Conservation (phyloP, 306 rosid species). For the Cicer cuneatum region DNA sequence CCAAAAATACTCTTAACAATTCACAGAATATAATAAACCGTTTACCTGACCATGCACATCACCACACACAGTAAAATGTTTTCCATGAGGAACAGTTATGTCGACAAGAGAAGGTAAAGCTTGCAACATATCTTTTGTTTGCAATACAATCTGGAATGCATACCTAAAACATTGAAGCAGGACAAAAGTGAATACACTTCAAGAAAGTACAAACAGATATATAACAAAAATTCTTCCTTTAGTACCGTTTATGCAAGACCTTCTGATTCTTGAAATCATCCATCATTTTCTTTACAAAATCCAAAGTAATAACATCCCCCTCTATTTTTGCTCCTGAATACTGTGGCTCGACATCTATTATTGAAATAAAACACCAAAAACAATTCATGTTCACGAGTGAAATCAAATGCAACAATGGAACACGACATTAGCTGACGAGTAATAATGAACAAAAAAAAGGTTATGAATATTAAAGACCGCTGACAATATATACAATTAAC, state of each 20-base stretch:
- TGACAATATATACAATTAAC: conserved; percentile 27
- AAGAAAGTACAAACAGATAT: conserved; percentile 28
- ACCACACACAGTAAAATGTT: conserved; percentile 93
- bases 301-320: conserved; percentile 86
- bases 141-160: conserved; percentile 95
- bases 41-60: conserved; percentile 99
- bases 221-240: conserved; percentile 34
- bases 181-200: conserved; percentile 32
- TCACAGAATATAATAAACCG: conserved; percentile 37
- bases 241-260: conserved; percentile 85
- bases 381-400: conserved; percentile 41
- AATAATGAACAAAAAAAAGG: background rate
- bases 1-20: conserved; percentile 31
- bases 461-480: background rate
- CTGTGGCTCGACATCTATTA: conserved; percentile 89
- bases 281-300: conserved; percentile 94
- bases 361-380: conserved; percentile 46
- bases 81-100: conserved; percentile 72
- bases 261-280: conserved; percentile 96
- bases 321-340: conserved; percentile 95
- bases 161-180: conserved; percentile 62
- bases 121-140: conserved; percentile 75
- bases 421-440: conserved; percentile 16
- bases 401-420: conserved; percentile 30
- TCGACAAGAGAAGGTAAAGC: conserved; percentile 94